Base-by-base conservation (phyloP, 495 filamentous ascomycete genomes). In the Daldinia caldariorum region DNA sequence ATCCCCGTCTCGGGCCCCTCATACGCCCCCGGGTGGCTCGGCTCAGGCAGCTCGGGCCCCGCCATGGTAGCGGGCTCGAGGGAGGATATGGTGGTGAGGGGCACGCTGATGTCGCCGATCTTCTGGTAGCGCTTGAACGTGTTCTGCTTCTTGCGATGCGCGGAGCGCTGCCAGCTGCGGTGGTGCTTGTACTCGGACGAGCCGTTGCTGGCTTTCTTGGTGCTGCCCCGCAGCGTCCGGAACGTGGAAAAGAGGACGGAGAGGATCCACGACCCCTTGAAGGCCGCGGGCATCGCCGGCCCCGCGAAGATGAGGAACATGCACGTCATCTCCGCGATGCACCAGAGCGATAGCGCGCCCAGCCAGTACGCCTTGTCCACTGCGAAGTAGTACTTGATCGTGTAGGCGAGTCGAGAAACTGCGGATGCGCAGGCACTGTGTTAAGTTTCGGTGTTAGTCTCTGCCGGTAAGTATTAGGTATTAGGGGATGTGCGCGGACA, bases 211-310 rank as follows among this genome's bases (percentile, higher is more conserved):
- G n/a, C 6, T 6, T 1, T 47, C 18, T 47, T 47, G 8, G 43
- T 18, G 3, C n/a, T 47, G 43, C 43, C 43, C 0, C 16, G 9
- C 43, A n/a, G 18, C 9, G 43, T 18, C 9, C 43, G 16, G 16
- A 47, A 47, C 8, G 43, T 47, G n/a, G 16, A 31, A 0, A 22
- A 26, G 4, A 53, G 4, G 10, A 14, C 5, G 3, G 49, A 26
- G 7, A 32, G 1, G 12, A 35, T 7, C 12, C 20, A 14, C 3
- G 16, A 37, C 12, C 34, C 34, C 20, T 39, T 61, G 16, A 66
- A 80, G 78, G 22, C 73, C 65, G 39, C 73, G 31, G 31, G 77
- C 58, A 45, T 66, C 63, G 45, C 70, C 55, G n/a, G 74, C 53
- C 10, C 72, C 29, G 47, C 63, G 49, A 35, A 76, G 61, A 67